Conservation (phyloP, 1,284 basidiomycete genomes). For the Bondarzewia mesenterica region DNA sequence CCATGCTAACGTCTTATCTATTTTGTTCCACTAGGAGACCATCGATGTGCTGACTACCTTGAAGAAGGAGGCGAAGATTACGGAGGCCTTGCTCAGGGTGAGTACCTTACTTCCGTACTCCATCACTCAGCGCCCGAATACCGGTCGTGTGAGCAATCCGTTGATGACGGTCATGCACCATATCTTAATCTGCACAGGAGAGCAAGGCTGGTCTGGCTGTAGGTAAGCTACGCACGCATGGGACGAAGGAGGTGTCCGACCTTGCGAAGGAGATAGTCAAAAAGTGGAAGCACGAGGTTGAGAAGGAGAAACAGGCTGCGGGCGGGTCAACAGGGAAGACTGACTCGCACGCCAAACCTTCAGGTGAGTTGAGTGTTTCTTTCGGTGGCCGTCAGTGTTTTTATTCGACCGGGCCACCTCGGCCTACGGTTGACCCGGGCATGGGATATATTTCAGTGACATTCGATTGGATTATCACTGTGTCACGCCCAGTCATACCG, state of each 20-base stretch:
- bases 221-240: conserved; percentile 79
- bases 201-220: conserved; percentile 91
- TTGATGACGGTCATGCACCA: background rate
- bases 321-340: conserved; percentile 16
- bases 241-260: conserved; percentile 67
- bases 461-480: background rate
- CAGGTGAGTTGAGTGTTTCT: conserved; percentile 28
- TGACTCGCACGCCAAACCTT: conserved; percentile 22
- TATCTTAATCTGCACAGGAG: conserved; percentile 48
- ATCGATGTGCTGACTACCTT: conserved; percentile 63
- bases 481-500: too few relatives aligned
- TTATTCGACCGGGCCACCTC: too few relatives aligned
- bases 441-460: too few relatives aligned
- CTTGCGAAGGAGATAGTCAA: conserved; percentile 91
- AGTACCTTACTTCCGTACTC: conserved; percentile 32
- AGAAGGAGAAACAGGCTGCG: conserved; percentile 56
- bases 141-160: conserved; percentile 5
- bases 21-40: conserved; percentile 49
- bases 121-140: background rate
- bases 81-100: conserved; percentile 84
- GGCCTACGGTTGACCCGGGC: too few relatives aligned
- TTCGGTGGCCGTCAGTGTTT: background rate
- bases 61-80: conserved; percentile 75
- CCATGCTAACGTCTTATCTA: conserved; percentile 17
- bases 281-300: conserved; percentile 85